Evolutionary conservation across 495 filamentous ascomycete genomes (phyloP).

Genomic region (Lasiosphaeria ovina): DNA sequence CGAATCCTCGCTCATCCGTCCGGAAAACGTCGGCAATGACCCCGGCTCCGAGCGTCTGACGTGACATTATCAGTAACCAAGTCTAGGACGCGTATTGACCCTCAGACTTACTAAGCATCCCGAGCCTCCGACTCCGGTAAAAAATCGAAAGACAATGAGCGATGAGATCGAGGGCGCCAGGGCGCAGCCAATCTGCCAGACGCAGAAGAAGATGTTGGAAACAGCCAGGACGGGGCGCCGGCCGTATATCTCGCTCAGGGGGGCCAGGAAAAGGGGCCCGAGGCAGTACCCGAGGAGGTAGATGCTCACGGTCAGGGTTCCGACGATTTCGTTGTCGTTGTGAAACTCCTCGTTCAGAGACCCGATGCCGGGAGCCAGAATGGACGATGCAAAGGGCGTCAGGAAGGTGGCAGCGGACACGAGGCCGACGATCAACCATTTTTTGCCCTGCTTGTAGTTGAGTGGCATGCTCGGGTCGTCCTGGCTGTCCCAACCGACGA

Average conservation of each 20-base stretch:
- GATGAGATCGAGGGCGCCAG: conserved; percentile 56
- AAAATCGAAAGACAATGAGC: conserved; percentile 64
- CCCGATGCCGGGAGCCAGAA: conserved; percentile 60
- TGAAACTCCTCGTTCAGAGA: conserved; percentile 54
- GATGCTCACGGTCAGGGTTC: conserved; percentile 42
- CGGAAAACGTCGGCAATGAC: conserved; percentile 59
- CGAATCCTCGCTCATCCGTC: conserved; percentile 53
- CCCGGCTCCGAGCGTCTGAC: conserved; percentile 49
- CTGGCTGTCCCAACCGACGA: conserved; percentile 60
- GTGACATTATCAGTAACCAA: neutral
- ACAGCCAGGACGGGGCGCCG: conserved; percentile 59
- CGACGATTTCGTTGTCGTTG: conserved; percentile 35
- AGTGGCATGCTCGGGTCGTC: conserved; percentile 71
- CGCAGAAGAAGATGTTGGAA: conserved; percentile 65
- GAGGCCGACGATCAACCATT: conserved; percentile 66
- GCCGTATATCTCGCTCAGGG: conserved; percentile 74
- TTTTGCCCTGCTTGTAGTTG: conserved; percentile 60
- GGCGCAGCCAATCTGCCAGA: conserved; percentile 69
- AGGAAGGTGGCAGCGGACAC: conserved; percentile 54
- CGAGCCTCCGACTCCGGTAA: conserved; percentile 49
- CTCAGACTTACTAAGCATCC: conserved; percentile 29
- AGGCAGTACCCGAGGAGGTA: conserved; percentile 45
- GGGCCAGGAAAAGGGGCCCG: conserved; percentile 57
- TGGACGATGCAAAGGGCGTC: conserved; percentile 62
- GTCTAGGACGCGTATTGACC: neutral